phyloP scores from a whole-genome alignment of 805 yeast genomes.

The Candida maesae region DNA sequence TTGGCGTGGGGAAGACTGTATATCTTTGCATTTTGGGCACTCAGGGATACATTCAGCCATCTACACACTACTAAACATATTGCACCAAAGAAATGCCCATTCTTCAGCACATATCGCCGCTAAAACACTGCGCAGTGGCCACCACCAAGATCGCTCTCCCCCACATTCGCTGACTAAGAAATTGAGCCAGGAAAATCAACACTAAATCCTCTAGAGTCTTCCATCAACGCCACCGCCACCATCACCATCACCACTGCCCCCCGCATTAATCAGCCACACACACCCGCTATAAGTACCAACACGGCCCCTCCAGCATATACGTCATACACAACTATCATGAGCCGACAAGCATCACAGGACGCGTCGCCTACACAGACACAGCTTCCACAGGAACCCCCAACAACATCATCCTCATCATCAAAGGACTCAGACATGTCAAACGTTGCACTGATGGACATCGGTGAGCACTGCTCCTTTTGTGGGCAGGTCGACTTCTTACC shows the following conservation, averaged over 20 bases:
- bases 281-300: not conserved
- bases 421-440: conserved; percentile 19
- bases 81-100: too few species aligned
- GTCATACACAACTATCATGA: not conserved
- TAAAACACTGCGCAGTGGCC: too few species aligned
- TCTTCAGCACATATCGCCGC: too few species aligned
- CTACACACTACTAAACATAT: too few species aligned
- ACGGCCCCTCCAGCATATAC: not conserved
- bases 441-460: conserved; percentile 29
- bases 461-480: conserved; percentile 29
- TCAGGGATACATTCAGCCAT: too few species aligned
- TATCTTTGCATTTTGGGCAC: too few species aligned
- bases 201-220: not conserved
- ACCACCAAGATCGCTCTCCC: too few species aligned
- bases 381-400: not conserved
- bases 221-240: conserved; percentile 2
- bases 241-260: too few species aligned
- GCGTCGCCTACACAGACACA: not conserved
- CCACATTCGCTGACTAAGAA: too few species aligned
- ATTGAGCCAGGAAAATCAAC: too few species aligned
- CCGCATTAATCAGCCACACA: not conserved
- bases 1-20: too few species aligned
- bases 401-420: too few species aligned
- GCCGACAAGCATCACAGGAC: not conserved
- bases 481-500: conserved; percentile 30